Evolutionary conservation across 306 rosid genomes (phyloP), one percentile per base, ranked within the genome.

Genomic region (Corylus avellana): DNA sequence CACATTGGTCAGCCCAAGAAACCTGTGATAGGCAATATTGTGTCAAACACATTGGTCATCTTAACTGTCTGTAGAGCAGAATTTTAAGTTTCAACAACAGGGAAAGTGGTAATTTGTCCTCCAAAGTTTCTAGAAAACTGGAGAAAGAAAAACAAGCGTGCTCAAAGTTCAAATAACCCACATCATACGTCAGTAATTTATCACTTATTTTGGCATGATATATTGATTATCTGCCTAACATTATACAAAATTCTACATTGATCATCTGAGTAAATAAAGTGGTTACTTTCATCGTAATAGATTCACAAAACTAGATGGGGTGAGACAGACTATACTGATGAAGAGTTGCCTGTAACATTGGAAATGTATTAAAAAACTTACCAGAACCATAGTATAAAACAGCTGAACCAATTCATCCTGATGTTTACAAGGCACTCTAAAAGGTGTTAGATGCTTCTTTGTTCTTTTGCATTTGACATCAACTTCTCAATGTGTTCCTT

Each of bases 401-500:
- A 35, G 25, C 48, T 64, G 48, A 64, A 64, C 47, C 35, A 29
- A 22, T 16, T 37, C 49, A 39, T 29, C 59, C 44, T 49, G 8
- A 4, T 35, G 39, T 14, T 44, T 2, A 20, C 76, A 35, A 64
- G 9, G 9, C 44, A 32, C 8, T 54, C 44, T 2, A 14, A 64
- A 51, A 32, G 20, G 3, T 51, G 47, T 50, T 37, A 35, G 3
- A 25, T 72, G 17, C 57, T 11, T 42, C 47, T 37, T 37, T 35
- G 16, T 51, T 76, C 32, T 51, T 70, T 81, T 47, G 67, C 76
- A 18, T 46, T 78, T 44, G 81, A 76, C 90, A 88, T 84, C 88
- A 92, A 78, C 66, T 81, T 82, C 87, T 92, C 90, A 66, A 87
- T 62, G 39, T 62, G 91, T 47, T 75, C 82, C 84, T 85, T 87